Evolutionary conservation across 2,329 filamentous ascomycete genomes (phyloP).

Genomic region (Lecanicillium sp.): DNA sequence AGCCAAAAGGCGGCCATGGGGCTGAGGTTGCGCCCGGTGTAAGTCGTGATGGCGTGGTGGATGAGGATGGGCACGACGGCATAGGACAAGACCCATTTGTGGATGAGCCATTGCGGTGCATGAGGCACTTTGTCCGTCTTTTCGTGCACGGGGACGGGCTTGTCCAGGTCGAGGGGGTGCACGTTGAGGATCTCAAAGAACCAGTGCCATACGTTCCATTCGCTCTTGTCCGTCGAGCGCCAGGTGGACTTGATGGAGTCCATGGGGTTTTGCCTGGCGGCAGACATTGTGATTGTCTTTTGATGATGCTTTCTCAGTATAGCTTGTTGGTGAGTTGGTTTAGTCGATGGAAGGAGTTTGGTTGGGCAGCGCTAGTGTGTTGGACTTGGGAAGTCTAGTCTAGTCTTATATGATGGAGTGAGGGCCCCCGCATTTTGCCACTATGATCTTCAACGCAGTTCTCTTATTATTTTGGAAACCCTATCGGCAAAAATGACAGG

Average conservation of each 20-base stretch:
- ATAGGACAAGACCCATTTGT: constrained; percentile 31
- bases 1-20: constrained; percentile 23
- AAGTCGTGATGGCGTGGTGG: constrained; percentile 26
- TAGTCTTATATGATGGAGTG: too few relatives aligned
- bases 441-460: too few relatives aligned
- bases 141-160: constrained; percentile 25
- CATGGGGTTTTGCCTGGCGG: constrained; percentile 12
- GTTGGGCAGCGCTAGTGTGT: too few relatives aligned
- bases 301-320: too few relatives aligned
- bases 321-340: too few relatives aligned
- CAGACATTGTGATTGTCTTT: neutral
- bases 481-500: too few relatives aligned
- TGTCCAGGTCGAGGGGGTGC: constrained; percentile 18
- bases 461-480: too few relatives aligned
- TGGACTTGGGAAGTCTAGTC: too few relatives aligned
- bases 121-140: constrained; percentile 34
- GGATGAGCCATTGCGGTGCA: constrained; percentile 23
- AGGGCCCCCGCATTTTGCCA: too few relatives aligned
- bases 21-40: constrained; percentile 21
- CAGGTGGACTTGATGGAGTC: constrained; percentile 34
- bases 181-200: constrained; percentile 21
- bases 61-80: constrained; percentile 25
- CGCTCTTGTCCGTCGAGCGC: constrained; percentile 17
- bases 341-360: too few relatives aligned
- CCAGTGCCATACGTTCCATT: constrained; percentile 24